phyloP scores from a whole-genome alignment of 169 alveolate genomes.

The Eimeria acervulina region DNA sequence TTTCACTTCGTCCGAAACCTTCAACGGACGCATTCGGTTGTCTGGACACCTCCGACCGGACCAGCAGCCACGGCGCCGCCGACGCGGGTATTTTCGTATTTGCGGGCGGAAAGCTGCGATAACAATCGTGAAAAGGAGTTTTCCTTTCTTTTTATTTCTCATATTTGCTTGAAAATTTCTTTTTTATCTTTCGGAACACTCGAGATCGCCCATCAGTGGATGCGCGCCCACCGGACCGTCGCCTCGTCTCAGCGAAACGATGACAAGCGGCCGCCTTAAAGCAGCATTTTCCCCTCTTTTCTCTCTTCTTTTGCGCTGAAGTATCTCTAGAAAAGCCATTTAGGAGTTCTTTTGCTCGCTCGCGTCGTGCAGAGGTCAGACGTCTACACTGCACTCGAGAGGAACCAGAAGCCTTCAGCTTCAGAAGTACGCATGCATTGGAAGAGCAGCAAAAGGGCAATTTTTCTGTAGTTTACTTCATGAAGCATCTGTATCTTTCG shows the following conservation, averaged over 20 bases:
- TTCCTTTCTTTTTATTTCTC: background rate
- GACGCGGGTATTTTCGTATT: background rate
- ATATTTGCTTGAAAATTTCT: background rate
- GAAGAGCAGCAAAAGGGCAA: no score
- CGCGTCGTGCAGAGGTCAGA: no score
- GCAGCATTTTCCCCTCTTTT: background rate
- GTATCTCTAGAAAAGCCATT: background rate
- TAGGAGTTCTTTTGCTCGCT: no score
- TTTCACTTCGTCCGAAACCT: no score
- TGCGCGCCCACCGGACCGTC: background rate
- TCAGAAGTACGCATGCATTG: no score
- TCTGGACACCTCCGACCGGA: background rate
- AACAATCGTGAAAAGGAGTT: background rate
- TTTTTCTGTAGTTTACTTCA: background rate
- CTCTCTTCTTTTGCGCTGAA: no score
- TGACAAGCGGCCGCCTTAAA: background rate
- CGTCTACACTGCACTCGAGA: no score
- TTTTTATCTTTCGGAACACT: background rate
- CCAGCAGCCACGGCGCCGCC: slow-evolving; percentile 1
- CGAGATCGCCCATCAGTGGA: background rate
- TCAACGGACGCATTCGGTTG: background rate
- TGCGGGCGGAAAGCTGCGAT: background rate
- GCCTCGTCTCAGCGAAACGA: background rate
- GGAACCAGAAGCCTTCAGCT: no score
- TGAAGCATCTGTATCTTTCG: background rate